Base-by-base conservation (phyloP, 78 protist species). In the Creolimax fragrantissima region DNA sequence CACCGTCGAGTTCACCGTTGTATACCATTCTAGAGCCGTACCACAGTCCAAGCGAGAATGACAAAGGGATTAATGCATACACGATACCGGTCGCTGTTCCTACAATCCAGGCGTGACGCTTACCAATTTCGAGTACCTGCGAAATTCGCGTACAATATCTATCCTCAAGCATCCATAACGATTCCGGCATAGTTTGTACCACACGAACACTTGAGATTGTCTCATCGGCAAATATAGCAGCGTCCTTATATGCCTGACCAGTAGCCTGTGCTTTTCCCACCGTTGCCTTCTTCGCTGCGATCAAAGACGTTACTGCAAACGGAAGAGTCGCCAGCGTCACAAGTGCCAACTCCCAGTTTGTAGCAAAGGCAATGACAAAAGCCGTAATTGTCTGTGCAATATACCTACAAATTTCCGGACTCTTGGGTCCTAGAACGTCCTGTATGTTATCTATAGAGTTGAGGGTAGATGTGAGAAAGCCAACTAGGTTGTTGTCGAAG, bases 1-100 rank as follows among this genome's bases (percentile, higher is more conserved):
- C 90, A 2, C 7, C 90, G 6, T 5, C 35, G 32, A n/a, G 36
- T 36, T n/a, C 90, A 35, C 45, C 44, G 35, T 24, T 83, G 86
- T 83, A 6, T 45, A 88, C 90, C 66, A 88, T 35, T 11, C 32
- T 5, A 2, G 44, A 6, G 1, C 90, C 90, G 43, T 88, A 88
- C 90, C 90, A 88, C 67, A 6, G 43, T 32, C 90, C 90, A 32
- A 88, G 67, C 7, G 90, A 43, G 2, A n/a, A 88, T 2, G 90
- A 6, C 6, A 88, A 36, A 36, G 45, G 45, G 36, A 88, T 88
- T 7, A n/a, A 11, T 5, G 32, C 45, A 74, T 36, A 32, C 47
- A 88, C 35, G 36, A 88, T 5, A 32, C 90, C 90, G 43, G 35
- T 42, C 35, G 88, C 41, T 17, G 45, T 42, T 42, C 88, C 88